phyloP scores from a whole-genome alignment of 495 filamentous ascomycete genomes.

The Corynascus novoguineensis region DNA sequence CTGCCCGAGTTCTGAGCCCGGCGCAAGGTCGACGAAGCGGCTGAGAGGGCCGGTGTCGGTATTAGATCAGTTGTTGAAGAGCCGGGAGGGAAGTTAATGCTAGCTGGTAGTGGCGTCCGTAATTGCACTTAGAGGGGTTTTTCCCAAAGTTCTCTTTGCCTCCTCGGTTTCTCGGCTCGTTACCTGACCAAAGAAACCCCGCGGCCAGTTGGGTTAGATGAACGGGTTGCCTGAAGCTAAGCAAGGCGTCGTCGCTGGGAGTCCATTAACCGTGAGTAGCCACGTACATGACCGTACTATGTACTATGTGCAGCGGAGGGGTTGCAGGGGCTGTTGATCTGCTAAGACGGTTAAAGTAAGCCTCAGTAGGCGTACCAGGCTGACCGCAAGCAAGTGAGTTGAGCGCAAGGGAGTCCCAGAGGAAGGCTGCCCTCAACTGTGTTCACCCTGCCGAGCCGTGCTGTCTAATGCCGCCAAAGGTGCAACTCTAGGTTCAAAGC shows the following conservation, averaged over 20 bases:
- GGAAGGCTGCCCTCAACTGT: background rate
- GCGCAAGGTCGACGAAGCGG: background rate
- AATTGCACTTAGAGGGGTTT: background rate
- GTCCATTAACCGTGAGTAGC: slow-evolving; percentile 7
- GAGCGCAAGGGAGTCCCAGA: background rate
- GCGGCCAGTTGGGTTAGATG: background rate
- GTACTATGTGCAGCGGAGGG: slow-evolving; percentile 6
- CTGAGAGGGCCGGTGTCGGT: background rate
- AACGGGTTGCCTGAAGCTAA: background rate
- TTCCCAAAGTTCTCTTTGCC: background rate
- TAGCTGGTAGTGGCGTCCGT: background rate
- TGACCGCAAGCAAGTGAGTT: background rate
- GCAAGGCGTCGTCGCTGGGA: background rate
- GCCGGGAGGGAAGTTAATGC: background rate
- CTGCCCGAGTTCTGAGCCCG: slow-evolving; percentile 2
- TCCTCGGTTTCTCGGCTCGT: background rate
- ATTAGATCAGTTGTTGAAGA: background rate
- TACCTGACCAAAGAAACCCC: background rate
- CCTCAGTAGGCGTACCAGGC: background rate
- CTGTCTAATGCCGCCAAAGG: background rate
- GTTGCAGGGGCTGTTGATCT: slow-evolving; percentile 1
- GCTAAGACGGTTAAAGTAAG: slow-evolving; percentile 9
- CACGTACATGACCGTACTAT: background rate
- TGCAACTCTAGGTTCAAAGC: background rate
- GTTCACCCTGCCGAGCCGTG: background rate